A percentile compares a stretch with the other conserved stretches of the same genome.
Conservation (phyloP, 371 early-diverging fungal genomes). For the Mucor circinelloides region DNA sequence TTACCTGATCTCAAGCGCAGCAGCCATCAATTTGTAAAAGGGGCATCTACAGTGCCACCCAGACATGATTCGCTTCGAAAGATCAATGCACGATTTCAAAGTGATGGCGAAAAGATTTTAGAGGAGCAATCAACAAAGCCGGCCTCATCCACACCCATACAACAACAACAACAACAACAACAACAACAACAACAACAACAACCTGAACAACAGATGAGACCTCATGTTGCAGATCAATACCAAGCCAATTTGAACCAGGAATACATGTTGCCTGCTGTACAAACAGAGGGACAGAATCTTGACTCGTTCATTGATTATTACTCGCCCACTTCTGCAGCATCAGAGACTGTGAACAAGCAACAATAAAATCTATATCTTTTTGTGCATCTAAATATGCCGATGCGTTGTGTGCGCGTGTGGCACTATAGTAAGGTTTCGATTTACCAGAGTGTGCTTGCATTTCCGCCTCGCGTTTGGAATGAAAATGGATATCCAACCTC, state of each 20-base stretch:
- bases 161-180: not conserved
- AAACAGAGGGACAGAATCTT: not conserved
- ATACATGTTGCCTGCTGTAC: not conserved
- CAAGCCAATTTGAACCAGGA: slow-evolving; percentile 5
- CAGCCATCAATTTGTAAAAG: not conserved
- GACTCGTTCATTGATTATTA: slow-evolving; percentile 4
- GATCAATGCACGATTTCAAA: not conserved
- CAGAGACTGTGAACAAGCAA: not conserved
- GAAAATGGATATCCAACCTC: too few relatives aligned
- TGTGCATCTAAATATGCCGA: not conserved
- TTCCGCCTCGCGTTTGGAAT: too few relatives aligned
- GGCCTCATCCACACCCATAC: not conserved
- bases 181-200: not conserved
- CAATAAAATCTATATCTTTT: not conserved
- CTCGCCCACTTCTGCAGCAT: not conserved
- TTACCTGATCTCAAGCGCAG: not conserved
- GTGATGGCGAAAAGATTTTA: not conserved
- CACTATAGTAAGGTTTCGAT: too few relatives aligned
- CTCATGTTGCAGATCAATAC: not conserved
- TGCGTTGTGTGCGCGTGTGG: too few relatives aligned
- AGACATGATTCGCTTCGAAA: slow-evolving; percentile 17
- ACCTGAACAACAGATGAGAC: not conserved
- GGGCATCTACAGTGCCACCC: slow-evolving; percentile 3
- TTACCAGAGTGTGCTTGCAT: too few relatives aligned
- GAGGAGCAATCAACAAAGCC: not conserved